phyloP scores from a whole-genome alignment of 2,329 filamentous ascomycete species.

The Fusarium guadeloupense region DNA sequence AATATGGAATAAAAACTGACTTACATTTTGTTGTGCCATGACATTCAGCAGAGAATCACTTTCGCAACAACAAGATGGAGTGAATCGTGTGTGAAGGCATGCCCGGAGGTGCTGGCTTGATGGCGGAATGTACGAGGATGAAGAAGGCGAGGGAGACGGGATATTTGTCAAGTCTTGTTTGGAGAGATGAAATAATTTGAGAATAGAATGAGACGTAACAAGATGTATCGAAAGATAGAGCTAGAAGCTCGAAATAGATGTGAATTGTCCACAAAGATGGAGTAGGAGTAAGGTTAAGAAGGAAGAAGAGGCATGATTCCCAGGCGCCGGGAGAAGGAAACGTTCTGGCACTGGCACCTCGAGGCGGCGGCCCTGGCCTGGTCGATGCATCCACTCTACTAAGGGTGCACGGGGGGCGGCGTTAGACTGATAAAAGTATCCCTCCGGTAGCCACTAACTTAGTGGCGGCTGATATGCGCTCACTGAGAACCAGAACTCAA shows the following conservation, averaged over 20 bases:
- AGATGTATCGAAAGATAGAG: constrained; percentile 13
- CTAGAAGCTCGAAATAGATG: constrained; percentile 37
- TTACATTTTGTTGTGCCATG: constrained; percentile 54
- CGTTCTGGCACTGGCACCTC: constrained; percentile 51
- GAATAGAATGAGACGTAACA: not conserved
- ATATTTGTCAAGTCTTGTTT: constrained; percentile 1
- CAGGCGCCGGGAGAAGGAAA: constrained; percentile 51
- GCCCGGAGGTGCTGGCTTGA: constrained; percentile 42
- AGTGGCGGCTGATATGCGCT: constrained; percentile 9
- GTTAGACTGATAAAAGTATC: constrained; percentile 44
- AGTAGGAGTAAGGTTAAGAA: constrained; percentile 47
- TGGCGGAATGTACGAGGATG: constrained; percentile 33
- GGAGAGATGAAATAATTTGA: constrained; percentile 3
- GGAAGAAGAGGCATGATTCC: constrained; percentile 49
- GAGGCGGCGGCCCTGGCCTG: constrained; percentile 50
- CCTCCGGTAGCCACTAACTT: constrained; percentile 38
- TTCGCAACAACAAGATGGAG: constrained; percentile 48
- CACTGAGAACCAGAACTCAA: not conserved
- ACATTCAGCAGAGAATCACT: constrained; percentile 47
- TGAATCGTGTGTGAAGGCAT: constrained; percentile 46
- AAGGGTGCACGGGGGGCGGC: constrained; percentile 49
- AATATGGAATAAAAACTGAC: constrained; percentile 28
- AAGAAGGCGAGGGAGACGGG: constrained; percentile 15
- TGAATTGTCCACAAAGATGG: constrained; percentile 44
- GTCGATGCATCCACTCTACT: constrained; percentile 47